Base-by-base conservation (phyloP, 768 basidiomycete genomes). In the Sarcodon sp. region DNA sequence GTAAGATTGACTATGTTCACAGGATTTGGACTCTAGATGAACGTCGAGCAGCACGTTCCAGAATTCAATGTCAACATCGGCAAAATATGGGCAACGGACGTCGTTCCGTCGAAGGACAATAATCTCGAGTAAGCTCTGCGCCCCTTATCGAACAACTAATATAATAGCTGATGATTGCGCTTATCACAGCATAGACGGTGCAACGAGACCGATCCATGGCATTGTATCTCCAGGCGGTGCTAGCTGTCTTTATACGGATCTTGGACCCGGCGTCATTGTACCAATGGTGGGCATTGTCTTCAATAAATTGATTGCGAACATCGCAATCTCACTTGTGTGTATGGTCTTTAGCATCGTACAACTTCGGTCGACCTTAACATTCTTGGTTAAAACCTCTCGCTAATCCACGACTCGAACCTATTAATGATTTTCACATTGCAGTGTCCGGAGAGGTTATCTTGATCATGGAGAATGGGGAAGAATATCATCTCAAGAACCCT, bases 341-440 rank as follows among this genome's bases (percentile, higher is more conserved):
- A 66, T 69, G 56, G 68, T 18, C 18, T 32, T 13, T 43, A 67
- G 65, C 65, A 64, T 43, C 54, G 77, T 31, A 79, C 78, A 7
- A 67, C 67, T 33, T 78, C 80, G 12, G 55, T 80, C 48, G 80
- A 82, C 55, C 75, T 76, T 55, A 80, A 82, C 53, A 73, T 80
- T 21, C 63, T 80, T 11, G 63, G 77, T 76, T 50, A 51, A 71
- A 53, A 12, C 4, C 13, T 35, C 35, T 12, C 38, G 6, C 18
- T 18, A 2, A 8, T 47, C 11, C 34, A n/a, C 9, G 16, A 12
- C 43, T 15, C 7, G 43, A 6, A 7, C 13, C 11, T 18, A 27
- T 12, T 38, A 7, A 7, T 27, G 21, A 6, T 35, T 18, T 34
- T 15, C 1, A 8, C 34, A 12, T 10, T 49, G 33, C 50, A 80